Evolutionary conservation across 1,284 basidiomycete species (phyloP).

Genomic region (Athelia psychrophila): DNA sequence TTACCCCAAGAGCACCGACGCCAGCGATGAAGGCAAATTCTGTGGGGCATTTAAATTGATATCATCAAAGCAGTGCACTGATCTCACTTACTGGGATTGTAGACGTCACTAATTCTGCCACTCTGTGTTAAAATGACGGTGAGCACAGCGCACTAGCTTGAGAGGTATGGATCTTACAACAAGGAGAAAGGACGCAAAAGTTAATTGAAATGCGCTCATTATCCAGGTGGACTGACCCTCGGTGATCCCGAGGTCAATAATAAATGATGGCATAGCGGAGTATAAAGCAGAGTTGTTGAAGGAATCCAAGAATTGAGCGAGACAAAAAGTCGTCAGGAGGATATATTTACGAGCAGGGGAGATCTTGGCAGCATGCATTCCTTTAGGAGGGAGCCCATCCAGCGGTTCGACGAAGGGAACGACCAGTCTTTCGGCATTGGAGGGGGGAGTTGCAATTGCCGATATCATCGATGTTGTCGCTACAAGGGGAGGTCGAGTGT

Average conservation of each 20-base stretch:
- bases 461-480: no score
- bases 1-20: conserved; percentile 20
- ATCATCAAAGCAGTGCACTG: background rate
- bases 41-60: conserved; percentile 5
- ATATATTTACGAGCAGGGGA: conserved; percentile 10
- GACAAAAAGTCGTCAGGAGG: conserved; percentile 28
- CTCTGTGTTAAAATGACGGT: conserved; percentile 19
- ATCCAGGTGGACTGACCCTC: conserved; percentile 29
- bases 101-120: conserved; percentile 31
- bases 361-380: background rate
- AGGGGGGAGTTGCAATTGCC: no score
- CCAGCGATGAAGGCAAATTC: conserved; percentile 27
- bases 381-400: background rate
- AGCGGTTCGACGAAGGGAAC: no score
- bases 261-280: conserved; percentile 28
- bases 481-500: no score
- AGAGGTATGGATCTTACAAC: conserved; percentile 15
- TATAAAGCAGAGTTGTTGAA: conserved; percentile 31
- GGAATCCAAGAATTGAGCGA: conserved; percentile 33
- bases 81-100: conserved; percentile 28
- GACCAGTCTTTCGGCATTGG: no score
- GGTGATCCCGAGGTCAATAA: conserved; percentile 16
- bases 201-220: conserved; percentile 34
- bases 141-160: background rate
- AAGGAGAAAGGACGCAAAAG: conserved; percentile 32